Conservation (phyloP, 2,329 filamentous ascomycete genomes). For the Stachybotrys chartarum region DNA sequence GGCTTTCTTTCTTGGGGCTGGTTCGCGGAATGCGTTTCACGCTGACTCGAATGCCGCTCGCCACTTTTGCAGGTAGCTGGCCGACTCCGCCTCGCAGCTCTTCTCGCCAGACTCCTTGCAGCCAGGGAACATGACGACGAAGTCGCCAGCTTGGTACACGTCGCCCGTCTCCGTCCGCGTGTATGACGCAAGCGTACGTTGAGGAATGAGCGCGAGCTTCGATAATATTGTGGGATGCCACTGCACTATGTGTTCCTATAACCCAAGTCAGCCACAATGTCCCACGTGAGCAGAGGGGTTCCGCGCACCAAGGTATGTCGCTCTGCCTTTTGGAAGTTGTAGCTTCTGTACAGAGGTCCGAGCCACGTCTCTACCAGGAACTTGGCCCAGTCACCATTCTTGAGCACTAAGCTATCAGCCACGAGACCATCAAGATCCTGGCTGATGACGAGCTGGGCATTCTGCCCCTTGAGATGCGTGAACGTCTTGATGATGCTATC, state of each 20-base stretch:
- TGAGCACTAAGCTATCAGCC: conserved; percentile 70
- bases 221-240: conserved; percentile 97
- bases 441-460: conserved; percentile 75
- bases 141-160: conserved; percentile 74
- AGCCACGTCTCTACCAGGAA: conserved; percentile 96
- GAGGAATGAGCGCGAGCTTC: conserved; percentile 82
- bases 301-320: conserved; percentile 73
- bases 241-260: conserved; percentile 77
- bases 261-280: conserved; percentile 17
- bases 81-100: conserved; percentile 67
- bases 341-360: conserved; percentile 84
- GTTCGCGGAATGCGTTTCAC: neutral
- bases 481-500: conserved; percentile 98
- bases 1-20: neutral
- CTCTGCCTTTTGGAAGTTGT: conserved; percentile 96
- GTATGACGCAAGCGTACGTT: conserved; percentile 78
- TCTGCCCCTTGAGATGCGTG: conserved; percentile 65
- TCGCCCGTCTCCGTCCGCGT: conserved; percentile 47
- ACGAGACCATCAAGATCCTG: conserved; percentile 79
- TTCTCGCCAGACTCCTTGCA: conserved; percentile 54
- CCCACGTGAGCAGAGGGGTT: neutral
- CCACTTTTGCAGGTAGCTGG: conserved; percentile 41
- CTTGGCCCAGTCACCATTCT: conserved; percentile 82
- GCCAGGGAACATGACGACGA: conserved; percentile 70
- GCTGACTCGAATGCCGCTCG: conserved; percentile 27